These are phyloP conservation scores for Fraxinus platypoda DNA, from an alignment of 305 asterid species.

Conservation along the genomic window DNA sequence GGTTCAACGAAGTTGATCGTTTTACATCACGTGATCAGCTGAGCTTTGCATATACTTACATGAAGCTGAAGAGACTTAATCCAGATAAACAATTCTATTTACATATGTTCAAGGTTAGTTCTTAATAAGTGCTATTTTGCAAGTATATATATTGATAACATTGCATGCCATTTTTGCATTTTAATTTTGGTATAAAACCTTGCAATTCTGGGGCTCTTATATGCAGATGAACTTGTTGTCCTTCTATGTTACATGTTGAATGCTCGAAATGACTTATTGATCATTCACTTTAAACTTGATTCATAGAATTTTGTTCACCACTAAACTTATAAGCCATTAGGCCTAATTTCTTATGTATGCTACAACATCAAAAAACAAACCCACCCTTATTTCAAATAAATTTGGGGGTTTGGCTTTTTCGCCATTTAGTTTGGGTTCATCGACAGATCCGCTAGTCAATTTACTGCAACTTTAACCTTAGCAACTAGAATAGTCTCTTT, in stretches of 20 bases:
- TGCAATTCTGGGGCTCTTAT: neutral
- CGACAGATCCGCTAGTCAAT: neutral
- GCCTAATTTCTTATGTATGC: neutral
- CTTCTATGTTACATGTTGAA: neutral
- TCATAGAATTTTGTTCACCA: neutral
- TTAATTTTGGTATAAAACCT: neutral
- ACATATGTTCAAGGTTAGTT: conserved; percentile 83
- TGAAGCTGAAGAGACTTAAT: conserved; percentile 78
- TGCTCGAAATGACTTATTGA: neutral
- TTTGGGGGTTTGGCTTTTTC: neutral
- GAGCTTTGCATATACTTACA: conserved; percentile 81
- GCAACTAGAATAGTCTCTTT: neutral
- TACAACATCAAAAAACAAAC: neutral
- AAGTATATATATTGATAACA: neutral
- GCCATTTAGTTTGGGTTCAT: neutral
- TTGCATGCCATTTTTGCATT: conserved; percentile 1
- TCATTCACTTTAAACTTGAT: neutral
- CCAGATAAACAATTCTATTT: conserved; percentile 57
- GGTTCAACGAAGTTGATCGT: conserved; percentile 86
- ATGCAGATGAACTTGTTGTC: neutral
- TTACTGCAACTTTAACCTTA: neutral
- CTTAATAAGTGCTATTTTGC: neutral
- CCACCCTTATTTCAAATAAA: neutral
- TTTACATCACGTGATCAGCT: conserved; percentile 92
- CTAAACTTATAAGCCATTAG: neutral